phyloP scores from a whole-genome alignment of 331 rosid species.

The Ulmus americana region DNA sequence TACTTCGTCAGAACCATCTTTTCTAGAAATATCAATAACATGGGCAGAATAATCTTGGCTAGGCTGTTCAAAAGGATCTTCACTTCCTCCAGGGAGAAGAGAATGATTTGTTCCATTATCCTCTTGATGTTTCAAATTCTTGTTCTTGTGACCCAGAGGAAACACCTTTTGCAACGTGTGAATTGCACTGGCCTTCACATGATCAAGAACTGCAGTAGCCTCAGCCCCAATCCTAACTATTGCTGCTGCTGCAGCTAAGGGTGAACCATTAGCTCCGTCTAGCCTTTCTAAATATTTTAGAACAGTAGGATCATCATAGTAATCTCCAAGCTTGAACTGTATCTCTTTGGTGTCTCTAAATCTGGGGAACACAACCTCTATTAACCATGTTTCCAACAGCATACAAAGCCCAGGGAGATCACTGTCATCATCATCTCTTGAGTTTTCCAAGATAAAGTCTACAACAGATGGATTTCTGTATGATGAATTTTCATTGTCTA shows the following conservation, averaged over 20 bases:
- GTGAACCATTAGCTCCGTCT: slow-evolving; percentile 73
- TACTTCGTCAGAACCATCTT: slow-evolving; percentile 27
- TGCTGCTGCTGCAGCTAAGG: slow-evolving; percentile 97
- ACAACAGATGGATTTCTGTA: slow-evolving; percentile 74
- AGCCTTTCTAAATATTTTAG: slow-evolving; percentile 75
- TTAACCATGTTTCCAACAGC: slow-evolving; percentile 83
- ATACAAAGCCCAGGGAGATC: slow-evolving; percentile 95
- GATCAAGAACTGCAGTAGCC: slow-evolving; percentile 88
- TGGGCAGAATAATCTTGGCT: slow-evolving; percentile 34
- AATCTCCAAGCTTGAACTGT: slow-evolving; percentile 78
- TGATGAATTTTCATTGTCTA: slow-evolving; percentile 58
- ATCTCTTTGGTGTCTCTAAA: slow-evolving; percentile 72
- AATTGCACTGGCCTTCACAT: slow-evolving; percentile 73
- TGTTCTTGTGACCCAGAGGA: slow-evolving; percentile 48
- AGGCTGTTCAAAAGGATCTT: slow-evolving; percentile 33
- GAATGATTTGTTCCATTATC: slow-evolving; percentile 38
- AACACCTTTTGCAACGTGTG: slow-evolving; percentile 77
- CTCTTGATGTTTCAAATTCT: slow-evolving; percentile 34
- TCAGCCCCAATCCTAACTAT: slow-evolving; percentile 86
- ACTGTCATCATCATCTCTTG: slow-evolving; percentile 62
- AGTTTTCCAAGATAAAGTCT: slow-evolving; percentile 67
- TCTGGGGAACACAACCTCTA: slow-evolving; percentile 88
- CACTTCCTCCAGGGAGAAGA: slow-evolving; percentile 36
- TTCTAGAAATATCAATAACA: slow-evolving; percentile 43
- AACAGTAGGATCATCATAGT: slow-evolving; percentile 83